A percentile compares a stretch with the other conserved stretches of the same genome.
Conservation (phyloP, 768 basidiomycete genomes). For the Exsudoporus frostii region DNA sequence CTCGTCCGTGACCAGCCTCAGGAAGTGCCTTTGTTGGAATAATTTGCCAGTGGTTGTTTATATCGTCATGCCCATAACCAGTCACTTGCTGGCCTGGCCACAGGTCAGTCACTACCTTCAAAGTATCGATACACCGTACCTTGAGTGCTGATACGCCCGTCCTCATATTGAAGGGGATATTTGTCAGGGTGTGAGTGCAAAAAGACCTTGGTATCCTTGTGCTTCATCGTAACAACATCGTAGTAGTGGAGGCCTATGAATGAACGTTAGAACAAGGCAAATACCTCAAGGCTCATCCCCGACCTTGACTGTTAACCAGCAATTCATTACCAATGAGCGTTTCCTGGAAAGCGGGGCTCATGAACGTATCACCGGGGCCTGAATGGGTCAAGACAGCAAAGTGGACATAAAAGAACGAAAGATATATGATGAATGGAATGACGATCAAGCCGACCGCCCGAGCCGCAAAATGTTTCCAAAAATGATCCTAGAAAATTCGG, state of each 20-base stretch:
- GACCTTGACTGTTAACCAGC: conserved; percentile 88
- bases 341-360: conserved; percentile 98
- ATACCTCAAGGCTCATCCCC: conserved; percentile 12
- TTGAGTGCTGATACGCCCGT: conserved; percentile 93
- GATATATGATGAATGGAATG: conserved; percentile 86
- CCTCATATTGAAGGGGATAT: conserved; percentile 93
- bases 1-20: conserved; percentile 87
- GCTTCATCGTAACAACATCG: conserved; percentile 82
- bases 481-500: conserved; percentile 61
- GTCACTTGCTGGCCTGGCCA: conserved; percentile 87
- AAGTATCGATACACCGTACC: conserved; percentile 38
- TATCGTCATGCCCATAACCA: conserved; percentile 90
- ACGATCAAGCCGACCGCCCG: conserved; percentile 81
- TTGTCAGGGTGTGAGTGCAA: conserved; percentile 89
- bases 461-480: conserved; percentile 85
- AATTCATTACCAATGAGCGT: conserved; percentile 90
- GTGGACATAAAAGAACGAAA: conserved; percentile 95
- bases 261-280: background rate
- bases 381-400: conserved; percentile 84
- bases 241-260: conserved; percentile 88
- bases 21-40: conserved; percentile 94
- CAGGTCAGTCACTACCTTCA: background rate
- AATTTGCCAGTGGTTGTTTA: conserved; percentile 95
- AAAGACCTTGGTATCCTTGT: conserved; percentile 91
- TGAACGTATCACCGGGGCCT: conserved; percentile 92